phyloP scores from a whole-genome alignment of 805 yeast genomes.

The Yamadazyma olivae region DNA sequence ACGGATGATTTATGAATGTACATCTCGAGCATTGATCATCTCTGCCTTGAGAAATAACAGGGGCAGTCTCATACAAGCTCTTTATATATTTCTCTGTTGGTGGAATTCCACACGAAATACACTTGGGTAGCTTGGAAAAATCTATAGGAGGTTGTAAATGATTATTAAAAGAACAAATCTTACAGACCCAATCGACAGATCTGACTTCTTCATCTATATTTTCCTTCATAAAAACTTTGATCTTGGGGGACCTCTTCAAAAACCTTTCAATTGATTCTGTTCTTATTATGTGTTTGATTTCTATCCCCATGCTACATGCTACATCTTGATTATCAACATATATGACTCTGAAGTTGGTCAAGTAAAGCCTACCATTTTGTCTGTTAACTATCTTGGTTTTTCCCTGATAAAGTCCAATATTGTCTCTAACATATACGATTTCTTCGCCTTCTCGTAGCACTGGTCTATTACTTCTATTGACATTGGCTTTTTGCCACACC shows the following conservation, averaged over 20 bases:
- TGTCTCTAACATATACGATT: constrained; percentile 30
- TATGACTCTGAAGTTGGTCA: constrained; percentile 71
- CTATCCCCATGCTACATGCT: constrained; percentile 45
- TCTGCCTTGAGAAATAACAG: constrained; percentile 1
- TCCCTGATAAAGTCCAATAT: constrained; percentile 77
- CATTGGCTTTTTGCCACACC: constrained; percentile 34
- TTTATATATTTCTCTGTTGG: constrained; percentile 14
- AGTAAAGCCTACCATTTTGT: constrained; percentile 74
- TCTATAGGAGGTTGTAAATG: constrained; percentile 18
- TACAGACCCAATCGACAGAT: constrained; percentile 70
- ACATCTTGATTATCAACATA: constrained; percentile 56
- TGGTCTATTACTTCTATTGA: constrained; percentile 39
- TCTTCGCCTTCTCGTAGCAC: constrained; percentile 30
- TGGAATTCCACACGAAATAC: constrained; percentile 40
- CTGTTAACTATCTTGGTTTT: constrained; percentile 57
- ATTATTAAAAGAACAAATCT: constrained; percentile 81
- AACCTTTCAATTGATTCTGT: constrained; percentile 52
- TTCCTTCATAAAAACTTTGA: constrained; percentile 34
- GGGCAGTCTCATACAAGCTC: not conserved
- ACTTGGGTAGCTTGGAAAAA: constrained; percentile 25
- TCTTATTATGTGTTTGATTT: constrained; percentile 37
- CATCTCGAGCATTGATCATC: constrained; percentile 51
- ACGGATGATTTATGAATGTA: constrained; percentile 82
- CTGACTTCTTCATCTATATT: not conserved
- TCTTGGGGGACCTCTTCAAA: constrained; percentile 74